Percentiles rank a stretch among this genome's conserved stretches.
Evolutionary conservation across 352 stramenopile species (phyloP).

Genomic region (Halophytophthora polymorphica): DNA sequence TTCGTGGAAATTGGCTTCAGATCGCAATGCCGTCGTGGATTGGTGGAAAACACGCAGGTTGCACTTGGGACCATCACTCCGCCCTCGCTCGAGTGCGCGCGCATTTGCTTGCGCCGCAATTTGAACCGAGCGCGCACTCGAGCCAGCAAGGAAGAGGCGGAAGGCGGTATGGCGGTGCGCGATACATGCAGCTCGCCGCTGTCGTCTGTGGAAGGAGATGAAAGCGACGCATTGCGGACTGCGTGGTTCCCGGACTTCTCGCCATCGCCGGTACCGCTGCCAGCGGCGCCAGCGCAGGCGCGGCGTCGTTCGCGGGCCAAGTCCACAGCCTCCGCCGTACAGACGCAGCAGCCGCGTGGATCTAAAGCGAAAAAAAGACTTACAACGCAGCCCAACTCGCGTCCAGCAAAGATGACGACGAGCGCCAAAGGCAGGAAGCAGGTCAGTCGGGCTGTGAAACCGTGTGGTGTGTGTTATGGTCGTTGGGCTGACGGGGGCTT

Average conservation of each 20-base stretch:
- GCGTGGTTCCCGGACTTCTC: slow-evolving; percentile 10
- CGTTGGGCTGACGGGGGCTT: not conserved
- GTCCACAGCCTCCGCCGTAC: not conserved
- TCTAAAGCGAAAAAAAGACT: slow-evolving; percentile 10
- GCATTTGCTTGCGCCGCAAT: not conserved
- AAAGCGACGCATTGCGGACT: not conserved
- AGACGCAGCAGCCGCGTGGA: not conserved
- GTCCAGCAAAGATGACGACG: slow-evolving; percentile 21
- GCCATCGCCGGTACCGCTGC: slow-evolving; percentile 11
- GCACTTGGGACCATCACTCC: too few relatives aligned
- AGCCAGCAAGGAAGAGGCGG: slow-evolving; percentile 19
- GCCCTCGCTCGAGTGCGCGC: too few relatives aligned
- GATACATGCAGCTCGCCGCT: slow-evolving; percentile 49
- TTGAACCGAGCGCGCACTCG: not conserved
- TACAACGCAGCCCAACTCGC: slow-evolving; percentile 1
- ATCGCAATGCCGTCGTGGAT: too few relatives aligned
- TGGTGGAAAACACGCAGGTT: too few relatives aligned
- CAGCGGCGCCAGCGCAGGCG: not conserved
- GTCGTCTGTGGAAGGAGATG: slow-evolving; percentile 42
- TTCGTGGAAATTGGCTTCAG: too few relatives aligned
- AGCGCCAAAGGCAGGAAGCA: not conserved
- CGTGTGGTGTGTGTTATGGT: slow-evolving; percentile 1
- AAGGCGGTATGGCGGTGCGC: slow-evolving; percentile 2
- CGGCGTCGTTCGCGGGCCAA: slow-evolving; percentile 6
- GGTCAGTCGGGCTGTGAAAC: not conserved